phyloP scores from a whole-genome alignment of 768 basidiomycete species.

The Termitomyces heimii region DNA sequence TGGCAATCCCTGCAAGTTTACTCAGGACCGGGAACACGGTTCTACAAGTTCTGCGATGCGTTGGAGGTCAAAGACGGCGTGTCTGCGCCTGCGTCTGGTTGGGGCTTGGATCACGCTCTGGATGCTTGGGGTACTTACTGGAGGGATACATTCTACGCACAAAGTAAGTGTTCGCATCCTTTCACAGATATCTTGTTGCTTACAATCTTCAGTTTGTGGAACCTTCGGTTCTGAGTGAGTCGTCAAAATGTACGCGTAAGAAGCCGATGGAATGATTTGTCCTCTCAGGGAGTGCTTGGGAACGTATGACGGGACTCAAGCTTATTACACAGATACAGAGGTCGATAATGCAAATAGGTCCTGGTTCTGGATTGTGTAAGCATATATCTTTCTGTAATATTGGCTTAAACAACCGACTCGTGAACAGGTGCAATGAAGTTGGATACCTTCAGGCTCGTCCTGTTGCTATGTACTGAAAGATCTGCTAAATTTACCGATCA shows the following conservation, averaged over 20 bases:
- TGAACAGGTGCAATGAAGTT: slow-evolving; percentile 58
- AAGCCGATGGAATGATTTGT: background rate
- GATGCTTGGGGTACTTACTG: slow-evolving; percentile 56
- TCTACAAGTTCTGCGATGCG: slow-evolving; percentile 61
- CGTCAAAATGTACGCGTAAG: slow-evolving; percentile 13
- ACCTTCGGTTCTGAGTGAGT: slow-evolving; percentile 35
- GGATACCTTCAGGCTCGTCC: slow-evolving; percentile 46
- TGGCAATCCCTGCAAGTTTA: slow-evolving; percentile 61
- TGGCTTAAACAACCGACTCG: background rate
- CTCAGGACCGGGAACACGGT: slow-evolving; percentile 36
- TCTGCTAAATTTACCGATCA: background rate
- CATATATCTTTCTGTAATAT: background rate
- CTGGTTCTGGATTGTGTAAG: slow-evolving; percentile 68
- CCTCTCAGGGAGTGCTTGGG: slow-evolving; percentile 32
- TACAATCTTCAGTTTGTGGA: slow-evolving; percentile 43
- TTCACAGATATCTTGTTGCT: background rate
- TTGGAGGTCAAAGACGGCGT: slow-evolving; percentile 56
- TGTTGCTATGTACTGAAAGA: background rate
- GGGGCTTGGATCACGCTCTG: slow-evolving; percentile 60
- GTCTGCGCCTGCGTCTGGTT: slow-evolving; percentile 44
- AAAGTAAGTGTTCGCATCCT: slow-evolving; percentile 28
- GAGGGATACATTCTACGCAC: slow-evolving; percentile 37
- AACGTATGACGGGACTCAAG: slow-evolving; percentile 29
- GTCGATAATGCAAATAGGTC: slow-evolving; percentile 53
- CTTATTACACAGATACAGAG: slow-evolving; percentile 47